These are phyloP conservation scores for Pichia pseudocactophila DNA, from an alignment of 805 yeast genomes.

Conservation along the genomic window DNA sequence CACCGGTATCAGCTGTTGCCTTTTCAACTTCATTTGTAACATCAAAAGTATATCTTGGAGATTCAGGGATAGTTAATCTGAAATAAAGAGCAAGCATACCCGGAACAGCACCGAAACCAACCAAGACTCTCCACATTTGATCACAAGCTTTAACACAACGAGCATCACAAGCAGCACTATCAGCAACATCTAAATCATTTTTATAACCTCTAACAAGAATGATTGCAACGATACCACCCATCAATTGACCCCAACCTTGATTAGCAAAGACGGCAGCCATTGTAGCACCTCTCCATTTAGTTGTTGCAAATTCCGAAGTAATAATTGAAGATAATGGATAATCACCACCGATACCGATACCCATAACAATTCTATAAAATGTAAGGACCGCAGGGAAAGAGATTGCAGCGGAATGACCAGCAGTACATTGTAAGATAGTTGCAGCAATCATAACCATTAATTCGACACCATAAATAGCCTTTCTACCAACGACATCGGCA, in stretches of 20 bases:
- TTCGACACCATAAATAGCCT: slow-evolving; percentile 79
- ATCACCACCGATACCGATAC: slow-evolving; percentile 97
- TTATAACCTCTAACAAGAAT: slow-evolving; percentile 73
- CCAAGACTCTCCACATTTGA: slow-evolving; percentile 88
- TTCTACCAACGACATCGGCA: slow-evolving; percentile 81
- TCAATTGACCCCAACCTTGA: slow-evolving; percentile 93
- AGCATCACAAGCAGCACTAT: slow-evolving; percentile 52
- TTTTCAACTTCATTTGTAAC: slow-evolving; percentile 49
- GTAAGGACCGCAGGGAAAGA: slow-evolving; percentile 65
- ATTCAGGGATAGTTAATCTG: slow-evolving; percentile 91
- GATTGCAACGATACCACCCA: slow-evolving; percentile 79
- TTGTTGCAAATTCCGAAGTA: slow-evolving; percentile 85
- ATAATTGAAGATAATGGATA: slow-evolving; percentile 91
- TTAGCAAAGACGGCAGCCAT: slow-evolving; percentile 95
- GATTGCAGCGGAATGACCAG: slow-evolving; percentile 66
- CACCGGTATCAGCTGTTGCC: slow-evolving; percentile 48
- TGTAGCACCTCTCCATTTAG: slow-evolving; percentile 97
- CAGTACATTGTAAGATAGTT: slow-evolving; percentile 65
- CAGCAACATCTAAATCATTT: slow-evolving; percentile 44
- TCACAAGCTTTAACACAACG: slow-evolving; percentile 72
- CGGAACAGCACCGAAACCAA: slow-evolving; percentile 89
- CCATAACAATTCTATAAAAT: slow-evolving; percentile 78
- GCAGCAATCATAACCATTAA: slow-evolving; percentile 77
- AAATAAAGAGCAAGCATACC: slow-evolving; percentile 77
- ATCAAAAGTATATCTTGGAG: slow-evolving; percentile 85